Conservation (phyloP, 2,329 filamentous ascomycete species). For the Endocalyx cinctus region DNA sequence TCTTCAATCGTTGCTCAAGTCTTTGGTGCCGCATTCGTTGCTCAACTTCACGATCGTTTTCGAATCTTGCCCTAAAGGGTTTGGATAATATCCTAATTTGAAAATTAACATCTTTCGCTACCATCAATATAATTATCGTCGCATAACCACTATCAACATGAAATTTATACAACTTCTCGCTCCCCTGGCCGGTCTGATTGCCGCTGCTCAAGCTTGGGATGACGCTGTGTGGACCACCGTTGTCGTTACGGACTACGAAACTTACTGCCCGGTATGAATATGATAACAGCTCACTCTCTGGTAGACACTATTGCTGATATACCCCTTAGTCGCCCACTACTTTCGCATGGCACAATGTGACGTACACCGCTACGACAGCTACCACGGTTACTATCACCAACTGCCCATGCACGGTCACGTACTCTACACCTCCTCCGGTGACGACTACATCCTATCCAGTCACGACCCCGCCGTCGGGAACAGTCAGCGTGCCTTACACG, state of each 20-base stretch:
- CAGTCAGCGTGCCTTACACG: slow-evolving; percentile 6
- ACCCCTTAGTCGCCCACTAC: slow-evolving; percentile 30
- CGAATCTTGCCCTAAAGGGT: too few relatives aligned
- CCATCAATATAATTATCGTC: slow-evolving; percentile 8
- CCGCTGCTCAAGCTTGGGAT: slow-evolving; percentile 21
- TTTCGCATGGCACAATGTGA: slow-evolving; percentile 34
- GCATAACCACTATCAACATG: slow-evolving; percentile 24
- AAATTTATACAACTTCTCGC: slow-evolving; percentile 26
- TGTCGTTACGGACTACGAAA: slow-evolving; percentile 35
- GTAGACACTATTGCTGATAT: slow-evolving; percentile 6
- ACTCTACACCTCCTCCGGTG: slow-evolving; percentile 25
- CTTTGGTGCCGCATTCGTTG: slow-evolving; percentile 11
- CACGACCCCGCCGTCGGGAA: slow-evolving; percentile 8
- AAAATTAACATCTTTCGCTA: background rate
- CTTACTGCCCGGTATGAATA: slow-evolving; percentile 39
- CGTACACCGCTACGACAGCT: slow-evolving; percentile 38
- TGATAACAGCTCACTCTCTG: background rate
- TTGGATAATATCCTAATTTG: slow-evolving; percentile 8
- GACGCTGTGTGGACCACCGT: slow-evolving; percentile 32
- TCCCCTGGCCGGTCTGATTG: slow-evolving; percentile 24
- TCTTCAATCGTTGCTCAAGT: background rate
- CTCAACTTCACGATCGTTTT: slow-evolving; percentile 16
- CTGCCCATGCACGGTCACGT: slow-evolving; percentile 42
- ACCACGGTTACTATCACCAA: slow-evolving; percentile 43
- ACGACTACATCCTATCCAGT: slow-evolving; percentile 19